Base-by-base conservation (phyloP, 2,329 filamentous ascomycete species). In the Purpureocillium lavendulum region DNA sequence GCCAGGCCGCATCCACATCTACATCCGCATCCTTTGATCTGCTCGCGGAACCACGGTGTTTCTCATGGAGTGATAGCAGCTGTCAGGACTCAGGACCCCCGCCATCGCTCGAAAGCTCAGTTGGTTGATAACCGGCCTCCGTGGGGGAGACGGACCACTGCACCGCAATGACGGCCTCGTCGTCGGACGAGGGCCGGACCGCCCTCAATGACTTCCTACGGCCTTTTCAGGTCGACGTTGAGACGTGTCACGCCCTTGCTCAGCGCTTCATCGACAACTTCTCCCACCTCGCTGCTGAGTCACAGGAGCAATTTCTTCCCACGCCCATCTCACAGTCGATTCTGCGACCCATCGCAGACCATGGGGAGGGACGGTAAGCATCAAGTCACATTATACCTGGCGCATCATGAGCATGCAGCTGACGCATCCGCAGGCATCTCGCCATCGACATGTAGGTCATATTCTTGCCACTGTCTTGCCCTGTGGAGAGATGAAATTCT, bases 391-490 rank as follows among this genome's bases (percentile, higher is more conserved):
- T n/a, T n/a, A n/a, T n/a, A 13, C n/a, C n/a, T 24, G 18, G 7
- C 33, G 14, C 35, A n/a, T n/a, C n/a, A n/a, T n/a, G n/a, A n/a
- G n/a, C n/a, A n/a, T 14, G 14, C 29, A n/a, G 32, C 41, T 52
- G 35, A 47, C 40, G 35, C 42, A 16, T 36, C 33, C 36, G 16
- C 49, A 80, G 76, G 45, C 72, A 76, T 59, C 70, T 73, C 46
- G 80, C 69, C 42, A 80, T 80, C 60, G 82, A 78, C 61, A 80
- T 78, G 80, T 83, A 61, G 70, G 73, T 51, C 50, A 35, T 26
- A 8, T 21, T 15, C 34, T 7, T 24, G n/a, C n/a, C n/a, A n/a
- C n/a, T n/a, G 21, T 28, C 15, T 11, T 15, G 29, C 26, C 11
- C 13, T 36, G 35, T 18, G 32, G 21, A 26, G 15, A 11, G 18